Evolutionary conservation across 202 grass and related monocot species (phyloP), one percentile per base, ranked within the genome.

Genomic region (Eragrostis tef): DNA sequence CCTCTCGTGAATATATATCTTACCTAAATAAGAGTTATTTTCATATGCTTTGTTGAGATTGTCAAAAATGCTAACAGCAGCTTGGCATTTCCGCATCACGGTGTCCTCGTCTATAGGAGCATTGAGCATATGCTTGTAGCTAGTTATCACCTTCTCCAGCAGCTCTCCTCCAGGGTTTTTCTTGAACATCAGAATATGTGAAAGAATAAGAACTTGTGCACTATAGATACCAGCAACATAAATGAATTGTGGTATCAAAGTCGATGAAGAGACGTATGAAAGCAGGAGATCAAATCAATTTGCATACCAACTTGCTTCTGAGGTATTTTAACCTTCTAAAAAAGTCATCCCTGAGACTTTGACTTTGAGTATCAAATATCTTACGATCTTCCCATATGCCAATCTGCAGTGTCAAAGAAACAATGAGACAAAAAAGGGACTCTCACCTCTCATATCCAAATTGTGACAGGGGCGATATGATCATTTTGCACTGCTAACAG

Each of bases 381-480:
- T 90, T 95, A 56, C 92, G 90, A 20, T 98, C 95, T 50, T 94
- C 88, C 95, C 95, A 98, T 80, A 98, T 98, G 61, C 83, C 75
- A 84, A 98, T 83, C 95, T 98, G 86, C 19, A 87, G 58, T 11
- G 36, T 27, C 54, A 68, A 45, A 79, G 67, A 29, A 56, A 53
- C 51, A 31, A 84, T 82, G 34, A 79, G 72, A 84, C 20, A 76
- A 34, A n/a, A n/a, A 86, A 57, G 11, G 54, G 22, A 61, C 27
- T n/a, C n/a, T n/a, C 58, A 27, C 24, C 27, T 12, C 8, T 56
- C n/a, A 12, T 61, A 22, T 27, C 24, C 11, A 61, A 61, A 61
- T 61, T 5, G 34, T 39, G 11, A 61, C 9, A 61, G 24, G 6
- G 58, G 21, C 11, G 13, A 60, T 11, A 60, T 13, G 22, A 4